A percentile compares a stretch with the other conserved stretches of the same genome.
These are phyloP conservation scores for Coprinellus micaceus DNA, from an alignment of 768 basidiomycete genomes.

Conservation along the genomic window DNA sequence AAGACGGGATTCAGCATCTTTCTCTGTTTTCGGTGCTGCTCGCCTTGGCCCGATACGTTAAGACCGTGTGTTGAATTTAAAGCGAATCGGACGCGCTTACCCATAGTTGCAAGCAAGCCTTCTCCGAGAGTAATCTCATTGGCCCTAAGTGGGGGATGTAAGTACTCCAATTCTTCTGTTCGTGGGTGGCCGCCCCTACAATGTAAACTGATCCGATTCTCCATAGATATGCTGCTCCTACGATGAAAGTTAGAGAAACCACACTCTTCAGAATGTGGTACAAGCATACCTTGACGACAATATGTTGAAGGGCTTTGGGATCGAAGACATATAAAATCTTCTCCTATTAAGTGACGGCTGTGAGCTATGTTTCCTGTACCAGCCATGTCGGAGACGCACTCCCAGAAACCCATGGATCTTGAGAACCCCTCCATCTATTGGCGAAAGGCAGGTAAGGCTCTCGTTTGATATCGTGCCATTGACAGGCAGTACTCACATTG, in stretches of 20 bases:
- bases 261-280: neutral
- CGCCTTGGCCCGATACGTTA: conserved; percentile 22
- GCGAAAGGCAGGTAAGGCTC: neutral
- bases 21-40: conserved; percentile 38
- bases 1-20: conserved; percentile 46
- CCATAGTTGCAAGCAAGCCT: conserved; percentile 18
- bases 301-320: conserved; percentile 40
- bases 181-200: conserved; percentile 12
- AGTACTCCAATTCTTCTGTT: neutral
- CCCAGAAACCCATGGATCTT: conserved; percentile 1
- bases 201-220: conserved; percentile 21
- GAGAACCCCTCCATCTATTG: conserved; percentile 7
- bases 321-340: conserved; percentile 24
- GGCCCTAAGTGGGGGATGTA: neutral
- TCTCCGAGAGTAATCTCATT: conserved; percentile 11
- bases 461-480: neutral
- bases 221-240: conserved; percentile 32
- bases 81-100: conserved; percentile 2
- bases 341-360: neutral
- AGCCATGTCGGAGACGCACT: neutral
- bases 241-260: neutral
- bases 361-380: neutral
- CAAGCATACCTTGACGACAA: conserved; percentile 35
- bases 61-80: neutral
- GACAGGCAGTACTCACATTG: neutral